Evolutionary conservation across 225 moss, liverwort and hornwort genomes (phyloP), one percentile per base, ranked within the genome.

Genomic region (Marchantia polymorpha): DNA sequence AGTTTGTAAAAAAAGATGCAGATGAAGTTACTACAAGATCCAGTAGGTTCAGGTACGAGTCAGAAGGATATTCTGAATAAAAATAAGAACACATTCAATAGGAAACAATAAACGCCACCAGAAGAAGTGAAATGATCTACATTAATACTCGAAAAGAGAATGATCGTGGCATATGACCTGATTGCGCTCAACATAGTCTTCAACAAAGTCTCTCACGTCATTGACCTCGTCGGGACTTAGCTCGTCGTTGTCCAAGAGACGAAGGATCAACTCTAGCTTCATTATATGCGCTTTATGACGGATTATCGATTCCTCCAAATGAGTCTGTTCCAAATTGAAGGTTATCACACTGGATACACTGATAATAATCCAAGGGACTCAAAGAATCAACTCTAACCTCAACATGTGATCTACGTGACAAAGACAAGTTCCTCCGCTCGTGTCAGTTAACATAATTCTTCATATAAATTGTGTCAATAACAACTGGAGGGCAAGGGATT

Each of bases 121-220:
- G 5, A 39, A 58, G 56, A 6, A 58, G 56, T 13, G 8, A 1
- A 58, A 58, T 13, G 8, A 13, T 13, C 56, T 13, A 58, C 13
- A 13, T 58, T 58, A 6, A 13, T 13, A 58, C 13, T 1, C 2
- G 56, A 13, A 58, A 58, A 29, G 47, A 0, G 22, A 55, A 53
- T 56, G 26, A 52, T 9, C 12, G 17, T 74, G 29, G 51, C 13
- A 14, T 30, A 84, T 81, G 26, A 94, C 96, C 94, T 97, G 96
- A 75, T 97, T 97, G 54, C 94, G 92, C 77, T 97, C 96, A 64
- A 97, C 96, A 81, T 97, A 97, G 77, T 97, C 96, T 85, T 97
- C 96, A 72, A 97, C 94, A 75, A 90, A 83, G 49, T 94, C 91
- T 88, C 89, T 93, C 74, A 93, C 93, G 54, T 97, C 96, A 72